Evolutionary conservation across 2,329 filamentous ascomycete genomes (phyloP), one percentile per base, ranked within the genome.

Genomic region (Lasiodiplodia gonubiensis): DNA sequence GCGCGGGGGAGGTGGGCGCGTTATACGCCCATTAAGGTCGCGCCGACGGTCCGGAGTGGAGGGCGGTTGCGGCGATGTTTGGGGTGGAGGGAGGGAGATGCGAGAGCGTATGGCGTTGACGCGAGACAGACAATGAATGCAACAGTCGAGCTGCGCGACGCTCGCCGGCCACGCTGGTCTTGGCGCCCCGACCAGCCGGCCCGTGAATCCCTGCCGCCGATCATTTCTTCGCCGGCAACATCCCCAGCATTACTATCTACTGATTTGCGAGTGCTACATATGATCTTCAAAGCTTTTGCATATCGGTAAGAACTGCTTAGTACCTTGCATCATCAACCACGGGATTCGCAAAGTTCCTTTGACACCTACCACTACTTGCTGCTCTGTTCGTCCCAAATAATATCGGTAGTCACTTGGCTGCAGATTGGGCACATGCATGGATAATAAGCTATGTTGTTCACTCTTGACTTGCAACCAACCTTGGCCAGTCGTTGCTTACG

Each of bases 1-100:
- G 61, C 61, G 61, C 61, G 21, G 61, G 23, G 18, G 23, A 18
- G 42, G 49, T 46, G 61, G 11, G 61, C 61, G 61, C 51, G 48
- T 54, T 42, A 64, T 21, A 64, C 61, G 49, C 48, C 61, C 61
- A 64, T 64, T 23, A 64, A 64, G 61, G 16, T 42, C 33, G 61
- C 25, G 61, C 51, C 48, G n/a, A 6, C 11, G 60, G 30, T 21
- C 14, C 30, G 21, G 11, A 14, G 35, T 18, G 4, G 33, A 12
- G 23, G 27, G 23, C n/a, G 10, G 59, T 7, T 21, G 42, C 12
- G 27, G 59, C 27, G 37, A n/a, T 11, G 55, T 46, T 23, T 16
- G 23, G n/a, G 55, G 37, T 18, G 23, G 51, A 39, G n/a, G 35
- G 11, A 5, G 1, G 35, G 46, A 37, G 37, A 37, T 42, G 55